These are phyloP conservation scores for Cyberlindnera mississippiensis DNA, from an alignment of 805 yeast genomes.

Conservation along the genomic window DNA sequence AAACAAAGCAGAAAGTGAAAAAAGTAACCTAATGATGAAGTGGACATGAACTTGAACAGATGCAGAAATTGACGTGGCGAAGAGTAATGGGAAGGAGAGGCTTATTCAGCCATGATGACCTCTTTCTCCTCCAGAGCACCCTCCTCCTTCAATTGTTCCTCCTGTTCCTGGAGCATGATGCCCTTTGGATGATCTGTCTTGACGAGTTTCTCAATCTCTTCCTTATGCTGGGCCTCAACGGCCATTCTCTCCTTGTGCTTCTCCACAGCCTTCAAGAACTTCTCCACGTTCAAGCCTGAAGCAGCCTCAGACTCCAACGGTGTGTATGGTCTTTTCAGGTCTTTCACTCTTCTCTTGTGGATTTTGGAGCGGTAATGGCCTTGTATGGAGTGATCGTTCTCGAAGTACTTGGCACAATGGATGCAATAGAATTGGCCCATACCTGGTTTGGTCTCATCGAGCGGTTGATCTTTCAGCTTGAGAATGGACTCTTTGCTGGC, in stretches of 20 bases:
- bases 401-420: constrained; percentile 91
- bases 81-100: background rate
- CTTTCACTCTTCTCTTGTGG: constrained; percentile 84
- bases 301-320: constrained; percentile 90
- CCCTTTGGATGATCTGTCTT: constrained; percentile 26
- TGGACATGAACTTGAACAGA: background rate
- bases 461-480: constrained; percentile 69
- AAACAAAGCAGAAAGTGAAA: too few species aligned
- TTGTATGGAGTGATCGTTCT: constrained; percentile 66
- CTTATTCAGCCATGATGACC: constrained; percentile 21
- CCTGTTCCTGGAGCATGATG: constrained; percentile 25
- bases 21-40: background rate
- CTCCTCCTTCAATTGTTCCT: constrained; percentile 3
- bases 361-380: constrained; percentile 71
- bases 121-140: constrained; percentile 20
- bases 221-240: constrained; percentile 42
- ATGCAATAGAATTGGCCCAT: constrained; percentile 92
- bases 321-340: constrained; percentile 78
- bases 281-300: constrained; percentile 68
- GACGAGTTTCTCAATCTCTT: constrained; percentile 32
- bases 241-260: constrained; percentile 50
- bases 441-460: constrained; percentile 90
- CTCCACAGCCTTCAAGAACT: constrained; percentile 61
- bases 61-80: background rate
- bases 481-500: constrained; percentile 58